Percentiles rank a stretch among this genome's conserved stretches.
Evolutionary conservation across 1,284 basidiomycete genomes (phyloP).

Genomic region (Sanguinoderma infundibulare): DNA sequence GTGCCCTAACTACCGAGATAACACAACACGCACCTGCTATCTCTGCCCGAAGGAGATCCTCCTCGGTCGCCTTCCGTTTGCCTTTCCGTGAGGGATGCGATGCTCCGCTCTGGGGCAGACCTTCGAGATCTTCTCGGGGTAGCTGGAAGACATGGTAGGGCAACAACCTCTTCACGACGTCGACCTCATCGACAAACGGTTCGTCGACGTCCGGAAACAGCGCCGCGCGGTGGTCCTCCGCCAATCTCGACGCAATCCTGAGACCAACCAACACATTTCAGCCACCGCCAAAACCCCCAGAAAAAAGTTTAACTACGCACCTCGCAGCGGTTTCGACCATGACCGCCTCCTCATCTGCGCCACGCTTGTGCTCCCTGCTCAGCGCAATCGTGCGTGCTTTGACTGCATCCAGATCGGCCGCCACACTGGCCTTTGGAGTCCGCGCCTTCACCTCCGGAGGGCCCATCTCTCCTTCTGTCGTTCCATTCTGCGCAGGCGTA

Average conservation of each 20-base stretch:
- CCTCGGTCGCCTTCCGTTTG: constrained; percentile 62
- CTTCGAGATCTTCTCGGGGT: constrained; percentile 62
- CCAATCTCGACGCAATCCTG: constrained; percentile 62
- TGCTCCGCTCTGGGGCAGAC: constrained; percentile 23
- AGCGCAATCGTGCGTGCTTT: constrained; percentile 24
- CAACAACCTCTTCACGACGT: constrained; percentile 67
- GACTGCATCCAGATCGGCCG: constrained; percentile 31
- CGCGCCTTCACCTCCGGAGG: constrained; percentile 1
- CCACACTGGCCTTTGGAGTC: constrained; percentile 13
- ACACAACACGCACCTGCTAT: constrained; percentile 52
- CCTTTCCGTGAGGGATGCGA: constrained; percentile 35
- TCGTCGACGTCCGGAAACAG: constrained; percentile 68
- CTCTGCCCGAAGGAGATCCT: constrained; percentile 49
- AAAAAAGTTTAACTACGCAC: constrained; percentile 38
- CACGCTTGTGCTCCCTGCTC: constrained; percentile 43
- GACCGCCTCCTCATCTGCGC: constrained; percentile 50
- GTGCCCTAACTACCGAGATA: neutral
- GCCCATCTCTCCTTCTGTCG: neutral
- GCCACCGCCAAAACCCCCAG: neutral
- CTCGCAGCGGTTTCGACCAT: constrained; percentile 50
- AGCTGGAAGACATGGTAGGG: constrained; percentile 82
- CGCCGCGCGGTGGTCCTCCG: constrained; percentile 62
- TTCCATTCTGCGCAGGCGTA: neutral
- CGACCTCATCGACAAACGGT: constrained; percentile 62
- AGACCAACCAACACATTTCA: neutral